These are phyloP conservation scores for Kurtzmaniella fragi DNA, from an alignment of 805 yeast genomes.

Conservation along the genomic window DNA sequence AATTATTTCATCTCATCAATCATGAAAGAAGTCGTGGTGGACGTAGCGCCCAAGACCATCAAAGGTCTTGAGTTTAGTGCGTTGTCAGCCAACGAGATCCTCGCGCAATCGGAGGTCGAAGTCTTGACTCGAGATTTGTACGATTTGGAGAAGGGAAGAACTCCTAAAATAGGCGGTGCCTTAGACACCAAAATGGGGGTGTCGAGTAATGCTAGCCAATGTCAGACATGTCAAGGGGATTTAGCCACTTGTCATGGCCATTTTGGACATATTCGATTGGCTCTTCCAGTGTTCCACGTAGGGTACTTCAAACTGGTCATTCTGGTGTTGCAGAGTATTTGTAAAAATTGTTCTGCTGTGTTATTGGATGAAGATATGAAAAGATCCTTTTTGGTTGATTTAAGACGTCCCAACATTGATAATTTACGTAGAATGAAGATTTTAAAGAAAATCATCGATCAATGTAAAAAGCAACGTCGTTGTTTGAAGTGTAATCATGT, in stretches of 20 bases:
- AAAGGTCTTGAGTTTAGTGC: conserved; percentile 90
- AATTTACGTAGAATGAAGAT: conserved; percentile 89
- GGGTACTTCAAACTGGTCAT: conserved; percentile 94
- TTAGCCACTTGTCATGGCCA: conserved; percentile 97
- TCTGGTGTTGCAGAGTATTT: conserved; percentile 81
- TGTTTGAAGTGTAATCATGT: conserved; percentile 83
- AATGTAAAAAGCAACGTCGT: conserved; percentile 91
- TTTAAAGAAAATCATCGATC: conserved; percentile 77
- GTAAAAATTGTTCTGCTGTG: conserved; percentile 82
- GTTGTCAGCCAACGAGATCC: conserved; percentile 83
- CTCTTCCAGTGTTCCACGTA: conserved; percentile 94
- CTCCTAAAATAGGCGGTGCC: conserved; percentile 82
- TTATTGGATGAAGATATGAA: conserved; percentile 70
- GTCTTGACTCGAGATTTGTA: conserved; percentile 86
- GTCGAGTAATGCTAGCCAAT: conserved; percentile 77
- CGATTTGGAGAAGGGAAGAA: conserved; percentile 83
- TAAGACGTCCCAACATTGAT: conserved; percentile 84
- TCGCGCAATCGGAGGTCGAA: conserved; percentile 92
- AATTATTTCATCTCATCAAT: background rate
- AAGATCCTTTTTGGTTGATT: conserved; percentile 65
- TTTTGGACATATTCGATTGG: conserved; percentile 90
- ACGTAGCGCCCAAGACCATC: conserved; percentile 85
- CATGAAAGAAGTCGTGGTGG: conserved; percentile 54
- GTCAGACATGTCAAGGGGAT: conserved; percentile 88
- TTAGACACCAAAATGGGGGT: conserved; percentile 93